Base-by-base conservation (phyloP, 495 filamentous ascomycete species). In the Tricharina praecox region DNA sequence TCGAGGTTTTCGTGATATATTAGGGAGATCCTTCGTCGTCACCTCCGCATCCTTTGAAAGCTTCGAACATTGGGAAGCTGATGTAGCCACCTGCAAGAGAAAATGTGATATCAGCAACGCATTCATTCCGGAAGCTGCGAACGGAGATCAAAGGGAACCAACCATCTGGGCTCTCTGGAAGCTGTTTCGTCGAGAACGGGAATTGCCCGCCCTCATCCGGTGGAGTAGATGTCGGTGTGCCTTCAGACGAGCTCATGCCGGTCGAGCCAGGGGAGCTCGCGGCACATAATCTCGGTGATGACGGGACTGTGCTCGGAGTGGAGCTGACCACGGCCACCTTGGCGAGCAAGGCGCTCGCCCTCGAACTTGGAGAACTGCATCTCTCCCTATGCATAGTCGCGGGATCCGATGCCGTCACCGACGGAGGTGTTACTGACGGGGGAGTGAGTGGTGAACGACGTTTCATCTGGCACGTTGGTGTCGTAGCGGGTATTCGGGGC, bases 41-140 rank as follows among this genome's bases (percentile, higher is more conserved):
- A 40, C 62, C 58, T 39, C 50, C 55, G 54, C 45, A 56, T 34
- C 54, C 52, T 48, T 51, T 51, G 40, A 58, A 58, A 40, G 50
- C 50, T 54, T 70, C 68, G 46, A 70, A 70, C 44, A 66, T 64
- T 7, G 68, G 68, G 49, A 70, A 70, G 50, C 64, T 67, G 32
- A 70, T 54, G 52, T 70, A 70, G 16, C 64, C 67, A 47, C 67
- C 68, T 60, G 10, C n/a, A 35, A 23, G 9, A n/a, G n/a, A n/a
- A n/a, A n/a, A n/a, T n/a, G n/a, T n/a, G n/a, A n/a, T n/a, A n/a
- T n/a, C n/a, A n/a, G n/a, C n/a, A n/a, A n/a, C n/a, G n/a, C n/a
- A n/a, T n/a, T n/a, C n/a, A n/a, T n/a, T n/a, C n/a, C n/a, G n/a
- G n/a, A n/a, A n/a, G n/a, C n/a, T n/a, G n/a, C n/a, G n/a, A n/a